These are phyloP conservation scores for Cladophialophora chaetospira DNA, from an alignment of 2,329 filamentous ascomycete species.

Conservation along the genomic window DNA sequence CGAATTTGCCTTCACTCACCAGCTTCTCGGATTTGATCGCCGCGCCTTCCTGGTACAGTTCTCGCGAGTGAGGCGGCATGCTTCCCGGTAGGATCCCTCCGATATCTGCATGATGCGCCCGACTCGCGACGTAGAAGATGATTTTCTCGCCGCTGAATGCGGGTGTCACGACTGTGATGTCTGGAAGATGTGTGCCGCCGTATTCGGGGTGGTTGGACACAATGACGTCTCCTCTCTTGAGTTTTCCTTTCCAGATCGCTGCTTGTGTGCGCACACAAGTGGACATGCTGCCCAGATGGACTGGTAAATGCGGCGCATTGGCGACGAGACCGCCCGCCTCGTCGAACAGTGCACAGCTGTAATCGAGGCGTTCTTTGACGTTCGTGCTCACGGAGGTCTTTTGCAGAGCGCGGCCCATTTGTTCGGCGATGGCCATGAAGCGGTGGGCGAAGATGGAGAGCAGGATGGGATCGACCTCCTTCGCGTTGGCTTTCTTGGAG, in stretches of 20 bases:
- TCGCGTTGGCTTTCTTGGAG: constrained; percentile 25
- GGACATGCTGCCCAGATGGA: constrained; percentile 78
- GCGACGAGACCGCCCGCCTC: constrained; percentile 70
- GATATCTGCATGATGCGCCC: constrained; percentile 82
- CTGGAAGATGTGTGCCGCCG: constrained; percentile 79
- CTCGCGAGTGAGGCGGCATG: constrained; percentile 77
- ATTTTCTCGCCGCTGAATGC: constrained; percentile 70
- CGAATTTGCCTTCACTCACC: constrained; percentile 58
- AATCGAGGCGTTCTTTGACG: constrained; percentile 79
- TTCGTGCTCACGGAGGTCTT: constrained; percentile 63
- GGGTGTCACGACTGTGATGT: constrained; percentile 79
- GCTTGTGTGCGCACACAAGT: constrained; percentile 75
- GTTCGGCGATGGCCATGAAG: constrained; percentile 62
- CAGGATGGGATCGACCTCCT: constrained; percentile 53
- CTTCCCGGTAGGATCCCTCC: constrained; percentile 79
- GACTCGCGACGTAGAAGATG: constrained; percentile 78
- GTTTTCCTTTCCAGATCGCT: constrained; percentile 74
- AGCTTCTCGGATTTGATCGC: constrained; percentile 64
- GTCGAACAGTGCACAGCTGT: constrained; percentile 76
- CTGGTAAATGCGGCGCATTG: constrained; percentile 75
- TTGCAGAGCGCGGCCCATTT: constrained; percentile 60
- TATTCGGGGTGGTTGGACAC: constrained; percentile 84
- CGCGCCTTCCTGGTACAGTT: constrained; percentile 66
- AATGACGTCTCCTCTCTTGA: constrained; percentile 78
- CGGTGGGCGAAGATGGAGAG: constrained; percentile 59